These are phyloP conservation scores for Citeromyces nyonsensis DNA, from an alignment of 805 yeast genomes.

Conservation along the genomic window DNA sequence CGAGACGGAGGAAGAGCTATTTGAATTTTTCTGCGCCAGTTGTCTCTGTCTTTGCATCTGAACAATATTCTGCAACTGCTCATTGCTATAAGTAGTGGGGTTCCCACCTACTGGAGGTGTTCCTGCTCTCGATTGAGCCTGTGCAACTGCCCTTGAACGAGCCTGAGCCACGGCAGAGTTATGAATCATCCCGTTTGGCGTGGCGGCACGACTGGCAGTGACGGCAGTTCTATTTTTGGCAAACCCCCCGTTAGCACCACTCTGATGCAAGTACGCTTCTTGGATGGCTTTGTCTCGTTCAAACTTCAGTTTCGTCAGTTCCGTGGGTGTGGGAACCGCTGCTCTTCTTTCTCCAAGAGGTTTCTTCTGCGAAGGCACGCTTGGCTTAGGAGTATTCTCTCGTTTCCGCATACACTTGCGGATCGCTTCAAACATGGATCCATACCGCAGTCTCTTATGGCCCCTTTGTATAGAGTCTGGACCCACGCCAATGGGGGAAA, in stretches of 20 bases:
- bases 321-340: slow-evolving; percentile 69
- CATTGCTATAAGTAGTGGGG: slow-evolving; percentile 34
- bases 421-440: slow-evolving; percentile 92
- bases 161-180: not conserved
- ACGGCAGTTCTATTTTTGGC: not conserved
- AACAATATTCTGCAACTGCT: slow-evolving; percentile 42
- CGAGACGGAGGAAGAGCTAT: slow-evolving; percentile 2
- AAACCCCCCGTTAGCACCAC: not conserved
- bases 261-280: slow-evolving; percentile 38
- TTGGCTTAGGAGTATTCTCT: slow-evolving; percentile 58
- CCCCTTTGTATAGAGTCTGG: slow-evolving; percentile 88
- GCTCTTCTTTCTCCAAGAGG: slow-evolving; percentile 23
- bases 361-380: slow-evolving; percentile 19
- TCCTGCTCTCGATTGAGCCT: slow-evolving; percentile 1
- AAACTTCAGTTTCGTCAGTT: slow-evolving; percentile 64
- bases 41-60: slow-evolving; percentile 36
- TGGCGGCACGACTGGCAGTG: not conserved
- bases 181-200: slow-evolving; percentile 1
- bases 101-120: slow-evolving; percentile 2
- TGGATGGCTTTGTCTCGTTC: slow-evolving; percentile 80
- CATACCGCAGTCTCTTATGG: slow-evolving; percentile 84
- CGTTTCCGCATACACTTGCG: slow-evolving; percentile 81
- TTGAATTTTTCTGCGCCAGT: slow-evolving; percentile 25
- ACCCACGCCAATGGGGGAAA: slow-evolving; percentile 89
- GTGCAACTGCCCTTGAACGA: not conserved